Evolutionary conservation across 345 rosid species (phyloP).

Genomic region (Pistacia integerrima): DNA sequence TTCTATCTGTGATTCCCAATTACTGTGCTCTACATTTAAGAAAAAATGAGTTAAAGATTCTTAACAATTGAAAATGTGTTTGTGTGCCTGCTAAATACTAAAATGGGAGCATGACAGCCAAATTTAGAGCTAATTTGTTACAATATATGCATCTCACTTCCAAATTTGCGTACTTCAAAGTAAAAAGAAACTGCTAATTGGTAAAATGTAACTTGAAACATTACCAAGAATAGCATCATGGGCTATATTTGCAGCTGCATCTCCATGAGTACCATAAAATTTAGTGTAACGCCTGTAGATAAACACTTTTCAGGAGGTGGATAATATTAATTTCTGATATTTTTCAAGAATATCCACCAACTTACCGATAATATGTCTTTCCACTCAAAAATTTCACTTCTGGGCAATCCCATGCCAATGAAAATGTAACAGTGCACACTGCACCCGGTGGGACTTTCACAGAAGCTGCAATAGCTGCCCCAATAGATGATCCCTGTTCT

Average conservation of each 20-base stretch:
- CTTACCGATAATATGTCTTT: constrained; percentile 73
- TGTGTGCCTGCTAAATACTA: no score
- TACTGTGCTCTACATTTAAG: no score
- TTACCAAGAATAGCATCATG: constrained; percentile 83
- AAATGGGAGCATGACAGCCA: no score
- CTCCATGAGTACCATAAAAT: constrained; percentile 71
- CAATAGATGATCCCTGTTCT: constrained; percentile 77
- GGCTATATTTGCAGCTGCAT: constrained; percentile 79
- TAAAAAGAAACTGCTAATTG: neutral
- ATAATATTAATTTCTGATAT: constrained; percentile 3
- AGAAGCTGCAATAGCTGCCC: constrained; percentile 92
- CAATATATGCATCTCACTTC: no score
- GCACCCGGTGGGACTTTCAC: constrained; percentile 57
- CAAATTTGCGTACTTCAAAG: neutral
- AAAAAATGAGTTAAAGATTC: neutral
- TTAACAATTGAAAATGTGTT: neutral
- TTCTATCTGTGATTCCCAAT: no score
- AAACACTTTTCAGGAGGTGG: constrained; percentile 19
- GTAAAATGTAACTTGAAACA: neutral
- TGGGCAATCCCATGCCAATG: constrained; percentile 96
- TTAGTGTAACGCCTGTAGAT: constrained; percentile 75
- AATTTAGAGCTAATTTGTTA: no score
- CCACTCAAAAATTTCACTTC: constrained; percentile 67
- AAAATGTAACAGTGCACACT: constrained; percentile 60
- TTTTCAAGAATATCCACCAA: neutral